These are phyloP conservation scores for Cnidoscolus chayamansa DNA, from an alignment of 441 rosid genomes.

Conservation along the genomic window DNA sequence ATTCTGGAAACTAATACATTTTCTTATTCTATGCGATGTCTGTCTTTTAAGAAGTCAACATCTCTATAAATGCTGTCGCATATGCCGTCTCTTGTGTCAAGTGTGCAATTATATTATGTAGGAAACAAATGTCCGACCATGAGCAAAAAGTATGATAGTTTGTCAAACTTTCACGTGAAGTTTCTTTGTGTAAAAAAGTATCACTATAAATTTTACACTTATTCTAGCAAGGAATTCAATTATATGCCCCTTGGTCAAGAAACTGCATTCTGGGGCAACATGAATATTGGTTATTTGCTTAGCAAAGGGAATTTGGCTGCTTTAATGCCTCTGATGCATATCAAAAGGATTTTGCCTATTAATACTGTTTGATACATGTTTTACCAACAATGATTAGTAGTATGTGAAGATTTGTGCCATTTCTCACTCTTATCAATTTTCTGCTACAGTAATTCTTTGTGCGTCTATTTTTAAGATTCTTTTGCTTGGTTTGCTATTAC, in stretches of 20 bases:
- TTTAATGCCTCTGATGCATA: neutral
- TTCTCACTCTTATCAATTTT: neutral
- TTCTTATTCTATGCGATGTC: no score
- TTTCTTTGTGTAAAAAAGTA: neutral
- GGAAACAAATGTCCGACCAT: neutral
- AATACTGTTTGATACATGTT: neutral
- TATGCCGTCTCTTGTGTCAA: no score
- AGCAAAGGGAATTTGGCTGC: neutral
- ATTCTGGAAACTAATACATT: no score
- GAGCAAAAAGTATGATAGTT: neutral
- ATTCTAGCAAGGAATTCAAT: neutral
- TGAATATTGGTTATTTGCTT: no score
- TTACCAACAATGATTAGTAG: neutral
- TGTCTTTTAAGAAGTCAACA: no score
- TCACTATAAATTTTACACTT: no score
- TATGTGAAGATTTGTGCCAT: neutral
- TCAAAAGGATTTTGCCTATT: neutral
- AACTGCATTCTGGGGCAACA: neutral
- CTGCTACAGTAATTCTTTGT: neutral
- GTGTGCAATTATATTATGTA: neutral
- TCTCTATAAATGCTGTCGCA: no score
- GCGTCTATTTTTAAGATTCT: no score
- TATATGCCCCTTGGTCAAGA: no score
- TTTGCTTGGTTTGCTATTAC: no score
- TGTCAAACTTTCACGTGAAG: no score